Evolutionary conservation across 2,329 filamentous ascomycete species (phyloP).

Genomic region (Cadophora luteo-olivacea): DNA sequence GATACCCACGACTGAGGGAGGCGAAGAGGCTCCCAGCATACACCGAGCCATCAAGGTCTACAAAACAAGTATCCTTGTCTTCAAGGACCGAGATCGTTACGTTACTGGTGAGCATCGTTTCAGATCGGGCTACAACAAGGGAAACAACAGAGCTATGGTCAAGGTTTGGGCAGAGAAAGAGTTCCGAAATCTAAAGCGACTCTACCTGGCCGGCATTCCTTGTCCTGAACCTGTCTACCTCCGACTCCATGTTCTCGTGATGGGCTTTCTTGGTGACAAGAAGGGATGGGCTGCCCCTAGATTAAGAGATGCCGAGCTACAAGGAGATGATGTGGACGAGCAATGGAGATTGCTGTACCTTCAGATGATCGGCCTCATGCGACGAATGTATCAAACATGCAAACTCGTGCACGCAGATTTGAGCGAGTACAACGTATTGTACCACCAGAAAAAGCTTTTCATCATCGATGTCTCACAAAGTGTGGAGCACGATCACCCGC

Average conservation of each 20-base stretch:
- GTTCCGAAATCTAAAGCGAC: slow-evolving; percentile 88
- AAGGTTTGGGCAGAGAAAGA: slow-evolving; percentile 99
- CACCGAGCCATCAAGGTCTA: slow-evolving; percentile 97
- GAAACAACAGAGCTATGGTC: slow-evolving; percentile 95
- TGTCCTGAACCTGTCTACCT: slow-evolving; percentile 90
- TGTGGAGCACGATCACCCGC: slow-evolving; percentile 95
- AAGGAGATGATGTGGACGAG: slow-evolving; percentile 68
- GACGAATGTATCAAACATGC: slow-evolving; percentile 90
- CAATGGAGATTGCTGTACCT: slow-evolving; percentile 83
- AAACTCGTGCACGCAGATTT: slow-evolving; percentile 93
- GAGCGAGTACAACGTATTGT: slow-evolving; percentile 97
- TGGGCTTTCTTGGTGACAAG: slow-evolving; percentile 88
- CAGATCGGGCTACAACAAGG: slow-evolving; percentile 88
- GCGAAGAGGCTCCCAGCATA: slow-evolving; percentile 55
- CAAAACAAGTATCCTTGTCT: slow-evolving; percentile 96
- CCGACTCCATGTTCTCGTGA: slow-evolving; percentile 92
- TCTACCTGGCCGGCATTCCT: slow-evolving; percentile 84
- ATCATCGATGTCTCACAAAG: slow-evolving; percentile 98
- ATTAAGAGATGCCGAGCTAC: slow-evolving; percentile 82
- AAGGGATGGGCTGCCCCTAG: slow-evolving; percentile 89
- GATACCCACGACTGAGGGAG: slow-evolving; percentile 58
- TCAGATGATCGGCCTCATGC: slow-evolving; percentile 87
- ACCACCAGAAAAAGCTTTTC: slow-evolving; percentile 81
- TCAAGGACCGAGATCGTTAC: slow-evolving; percentile 97
- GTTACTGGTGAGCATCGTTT: slow-evolving; percentile 95